These are phyloP conservation scores for Primulina eburnea DNA, from an alignment of 257 asterid species.

Conservation along the genomic window DNA sequence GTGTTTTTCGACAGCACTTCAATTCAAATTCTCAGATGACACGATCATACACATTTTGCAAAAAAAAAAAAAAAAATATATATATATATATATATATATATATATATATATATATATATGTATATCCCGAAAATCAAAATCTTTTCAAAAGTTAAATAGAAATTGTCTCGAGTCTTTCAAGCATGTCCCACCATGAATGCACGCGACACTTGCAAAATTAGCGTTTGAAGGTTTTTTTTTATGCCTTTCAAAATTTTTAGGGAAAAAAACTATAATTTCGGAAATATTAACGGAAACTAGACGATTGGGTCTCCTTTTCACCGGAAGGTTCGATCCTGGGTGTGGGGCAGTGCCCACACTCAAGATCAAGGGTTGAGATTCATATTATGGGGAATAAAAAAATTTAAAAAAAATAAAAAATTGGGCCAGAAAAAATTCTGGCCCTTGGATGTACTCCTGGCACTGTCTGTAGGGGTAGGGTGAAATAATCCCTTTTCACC, in stretches of 20 bases:
- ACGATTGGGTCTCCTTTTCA: constrained; percentile 14
- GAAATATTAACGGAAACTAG: constrained; percentile 23
- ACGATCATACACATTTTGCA: constrained; percentile 12
- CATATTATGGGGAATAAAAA: too few relatives aligned
- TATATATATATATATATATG: background rate
- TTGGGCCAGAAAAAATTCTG: too few relatives aligned
- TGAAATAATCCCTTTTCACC: too few relatives aligned
- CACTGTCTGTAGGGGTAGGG: too few relatives aligned
- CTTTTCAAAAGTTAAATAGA: constrained; percentile 30
- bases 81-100: too few relatives aligned
- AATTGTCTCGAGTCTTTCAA: constrained; percentile 37
- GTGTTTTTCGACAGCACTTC: constrained; percentile 34
- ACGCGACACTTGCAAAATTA: constrained; percentile 22
- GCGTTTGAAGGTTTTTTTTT: background rate
- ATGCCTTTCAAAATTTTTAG: background rate
- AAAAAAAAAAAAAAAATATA: too few relatives aligned
- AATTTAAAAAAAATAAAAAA: too few relatives aligned
- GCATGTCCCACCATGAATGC: constrained; percentile 44
- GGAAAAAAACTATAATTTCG: background rate
- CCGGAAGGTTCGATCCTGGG: too few relatives aligned
- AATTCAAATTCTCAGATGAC: constrained; percentile 35
- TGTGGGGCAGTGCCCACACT: too few relatives aligned
- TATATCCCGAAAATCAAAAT: constrained; percentile 15
- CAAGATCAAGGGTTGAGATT: too few relatives aligned
- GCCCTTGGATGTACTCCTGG: too few relatives aligned